phyloP scores from a whole-genome alignment of 2,329 filamentous ascomycete species.

The Lithohypha guttulata region DNA sequence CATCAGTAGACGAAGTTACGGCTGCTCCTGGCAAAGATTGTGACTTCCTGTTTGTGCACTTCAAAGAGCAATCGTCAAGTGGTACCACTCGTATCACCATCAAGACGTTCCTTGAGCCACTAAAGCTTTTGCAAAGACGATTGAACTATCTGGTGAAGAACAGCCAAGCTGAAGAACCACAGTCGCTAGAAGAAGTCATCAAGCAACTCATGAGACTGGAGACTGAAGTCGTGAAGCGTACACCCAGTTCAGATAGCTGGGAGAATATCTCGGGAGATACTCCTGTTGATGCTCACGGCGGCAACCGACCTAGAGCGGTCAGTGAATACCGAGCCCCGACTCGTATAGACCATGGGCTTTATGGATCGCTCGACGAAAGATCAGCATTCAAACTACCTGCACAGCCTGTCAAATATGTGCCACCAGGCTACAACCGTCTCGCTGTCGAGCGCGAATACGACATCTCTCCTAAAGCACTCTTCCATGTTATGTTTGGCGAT shows the following conservation, averaged over 20 bases:
- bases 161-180: conserved; percentile 59
- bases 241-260: conserved; percentile 79
- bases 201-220: conserved; percentile 66
- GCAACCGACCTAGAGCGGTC: conserved; percentile 15
- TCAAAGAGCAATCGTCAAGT: conserved; percentile 52
- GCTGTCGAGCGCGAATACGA: conserved; percentile 75
- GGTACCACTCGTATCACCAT: conserved; percentile 65
- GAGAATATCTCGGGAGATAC: conserved; percentile 61
- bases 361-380: conserved; percentile 33
- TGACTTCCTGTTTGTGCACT: conserved; percentile 82
- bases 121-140: conserved; percentile 69
- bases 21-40: conserved; percentile 81
- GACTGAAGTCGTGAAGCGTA: conserved; percentile 45
- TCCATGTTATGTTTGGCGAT: conserved; percentile 93
- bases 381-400: conserved; percentile 73
- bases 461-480: conserved; percentile 85
- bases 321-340: conserved; percentile 46
- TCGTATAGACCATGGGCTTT: conserved; percentile 52
- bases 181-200: conserved; percentile 59
- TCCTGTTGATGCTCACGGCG: conserved; percentile 48
- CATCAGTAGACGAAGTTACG: conserved; percentile 76
- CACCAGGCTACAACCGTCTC: conserved; percentile 65
- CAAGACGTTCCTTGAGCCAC: conserved; percentile 84
- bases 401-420: conserved; percentile 72
- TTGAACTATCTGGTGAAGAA: conserved; percentile 79